phyloP scores from a whole-genome alignment of 768 basidiomycete genomes.

The Rhizopogon vulgaris region DNA sequence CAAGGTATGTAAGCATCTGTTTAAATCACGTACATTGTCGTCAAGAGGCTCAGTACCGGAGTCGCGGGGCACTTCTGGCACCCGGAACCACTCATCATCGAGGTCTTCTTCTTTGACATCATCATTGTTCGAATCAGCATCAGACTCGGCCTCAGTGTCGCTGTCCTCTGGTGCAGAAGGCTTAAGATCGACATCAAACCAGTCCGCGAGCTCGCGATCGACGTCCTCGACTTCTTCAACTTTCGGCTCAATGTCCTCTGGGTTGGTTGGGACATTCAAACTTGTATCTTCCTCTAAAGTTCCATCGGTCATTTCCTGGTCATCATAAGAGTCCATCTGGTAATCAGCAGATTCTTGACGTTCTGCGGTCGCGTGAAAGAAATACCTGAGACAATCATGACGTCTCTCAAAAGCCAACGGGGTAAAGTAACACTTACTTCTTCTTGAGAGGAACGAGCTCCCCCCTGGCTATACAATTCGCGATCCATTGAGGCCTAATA shows the following conservation, averaged over 20 bases:
- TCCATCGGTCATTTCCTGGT: slow-evolving; percentile 15
- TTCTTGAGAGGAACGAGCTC: slow-evolving; percentile 56
- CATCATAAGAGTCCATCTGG: slow-evolving; percentile 32
- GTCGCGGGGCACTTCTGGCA: slow-evolving; percentile 2
- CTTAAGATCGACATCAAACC: slow-evolving; percentile 51
- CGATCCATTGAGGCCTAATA: slow-evolving; percentile 76
- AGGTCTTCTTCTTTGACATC: slow-evolving; percentile 36
- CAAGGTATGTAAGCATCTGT: neutral
- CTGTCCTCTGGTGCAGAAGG: slow-evolving; percentile 20
- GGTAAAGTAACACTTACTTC: slow-evolving; percentile 40
- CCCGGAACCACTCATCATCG: slow-evolving; percentile 36
- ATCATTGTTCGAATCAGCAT: slow-evolving; percentile 65
- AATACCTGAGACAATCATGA: slow-evolving; percentile 45
- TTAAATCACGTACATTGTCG: neutral
- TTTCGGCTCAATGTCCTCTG: slow-evolving; percentile 12
- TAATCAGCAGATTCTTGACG: slow-evolving; percentile 50
- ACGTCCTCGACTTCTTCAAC: slow-evolving; percentile 26
- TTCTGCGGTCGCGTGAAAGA: slow-evolving; percentile 63
- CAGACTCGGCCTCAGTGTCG: slow-evolving; percentile 52
- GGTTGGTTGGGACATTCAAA: neutral
- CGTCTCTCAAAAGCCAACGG: neutral
- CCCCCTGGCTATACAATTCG: slow-evolving; percentile 62
- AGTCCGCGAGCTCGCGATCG: slow-evolving; percentile 50
- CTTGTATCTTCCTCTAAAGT: slow-evolving; percentile 15
- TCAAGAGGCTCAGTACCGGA: neutral